Percentiles rank a stretch among this genome's conserved stretches.
Conservation (phyloP, 176 grass and related monocot species). For the Pontederia crassipes region DNA sequence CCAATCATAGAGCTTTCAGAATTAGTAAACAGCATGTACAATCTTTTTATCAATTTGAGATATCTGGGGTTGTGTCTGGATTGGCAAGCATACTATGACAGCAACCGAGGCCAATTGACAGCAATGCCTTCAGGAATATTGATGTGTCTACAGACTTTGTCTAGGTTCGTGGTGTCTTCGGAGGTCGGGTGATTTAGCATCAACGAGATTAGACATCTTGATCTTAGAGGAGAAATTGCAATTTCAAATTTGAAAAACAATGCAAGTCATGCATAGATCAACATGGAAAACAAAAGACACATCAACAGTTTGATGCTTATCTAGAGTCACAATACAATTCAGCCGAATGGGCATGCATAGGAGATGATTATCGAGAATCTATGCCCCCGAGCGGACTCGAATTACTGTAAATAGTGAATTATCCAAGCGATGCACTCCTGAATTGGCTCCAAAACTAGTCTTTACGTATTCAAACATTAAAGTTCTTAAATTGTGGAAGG, state of each 20-base stretch:
- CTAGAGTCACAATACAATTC: not conserved
- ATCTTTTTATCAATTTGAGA: slow-evolving; percentile 19
- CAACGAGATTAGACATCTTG: no score
- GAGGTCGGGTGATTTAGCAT: no score
- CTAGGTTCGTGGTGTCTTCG: no score
- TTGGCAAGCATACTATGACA: no score
- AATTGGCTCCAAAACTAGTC: slow-evolving; percentile 18
- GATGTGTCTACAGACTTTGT: slow-evolving; percentile 29
- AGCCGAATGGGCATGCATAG: not conserved
- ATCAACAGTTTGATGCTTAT: slow-evolving; percentile 7
- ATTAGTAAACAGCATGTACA: slow-evolving; percentile 23
- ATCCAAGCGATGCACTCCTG: slow-evolving; percentile 15
- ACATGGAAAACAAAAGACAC: not conserved
- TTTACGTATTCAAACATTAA: slow-evolving; percentile 22
- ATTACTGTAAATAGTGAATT: slow-evolving; percentile 23
- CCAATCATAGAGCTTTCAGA: slow-evolving; percentile 20
- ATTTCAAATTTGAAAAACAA: slow-evolving; percentile 35
- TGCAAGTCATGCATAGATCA: slow-evolving; percentile 1
- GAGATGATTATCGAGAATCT: slow-evolving; percentile 15
- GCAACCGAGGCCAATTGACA: no score
- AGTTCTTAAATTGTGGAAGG: slow-evolving; percentile 13
- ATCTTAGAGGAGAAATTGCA: no score
- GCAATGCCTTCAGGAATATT: slow-evolving; percentile 28
- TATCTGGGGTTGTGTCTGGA: slow-evolving; percentile 28
- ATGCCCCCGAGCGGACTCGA: slow-evolving; percentile 13